Percentiles rank a stretch among this genome's conserved stretches.
Conservation (phyloP, 176 grass and related monocot species). For the Olyra latifolia region DNA sequence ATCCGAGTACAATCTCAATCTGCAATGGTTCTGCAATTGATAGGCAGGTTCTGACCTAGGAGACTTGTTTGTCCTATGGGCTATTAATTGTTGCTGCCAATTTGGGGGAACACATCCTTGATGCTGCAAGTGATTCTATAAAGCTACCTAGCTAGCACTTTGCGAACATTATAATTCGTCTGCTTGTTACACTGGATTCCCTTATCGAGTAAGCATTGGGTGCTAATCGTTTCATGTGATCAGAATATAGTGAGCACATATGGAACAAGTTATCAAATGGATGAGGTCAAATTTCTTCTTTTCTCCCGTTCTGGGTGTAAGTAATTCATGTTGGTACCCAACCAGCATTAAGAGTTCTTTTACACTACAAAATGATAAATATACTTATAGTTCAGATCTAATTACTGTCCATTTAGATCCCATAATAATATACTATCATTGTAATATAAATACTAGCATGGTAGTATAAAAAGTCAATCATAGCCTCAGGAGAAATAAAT, state of each 20-base stretch:
- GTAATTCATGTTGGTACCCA: neutral
- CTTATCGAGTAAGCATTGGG: slow-evolving; percentile 15
- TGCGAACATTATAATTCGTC: neutral
- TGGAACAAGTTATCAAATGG: neutral
- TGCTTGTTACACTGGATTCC: neutral
- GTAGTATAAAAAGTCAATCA: too few relatives aligned
- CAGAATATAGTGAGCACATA: slow-evolving; percentile 22
- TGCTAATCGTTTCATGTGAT: neutral
- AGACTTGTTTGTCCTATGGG: neutral
- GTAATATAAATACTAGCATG: too few relatives aligned
- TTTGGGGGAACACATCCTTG: neutral
- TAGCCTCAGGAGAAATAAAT: too few relatives aligned
- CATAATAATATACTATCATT: too few relatives aligned
- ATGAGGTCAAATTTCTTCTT: neutral
- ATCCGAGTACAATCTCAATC: neutral
- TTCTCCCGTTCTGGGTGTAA: neutral
- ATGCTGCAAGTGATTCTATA: neutral
- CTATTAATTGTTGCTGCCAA: neutral
- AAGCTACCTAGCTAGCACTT: neutral
- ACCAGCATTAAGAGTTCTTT: neutral
- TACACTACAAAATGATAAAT: too few relatives aligned
- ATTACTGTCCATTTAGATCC: too few relatives aligned
- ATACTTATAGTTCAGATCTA: too few relatives aligned
- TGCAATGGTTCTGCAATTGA: neutral
- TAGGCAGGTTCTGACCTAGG: neutral